phyloP scores from a whole-genome alignment of 2,329 filamentous ascomycete genomes.

The Ophiobolus disseminans region DNA sequence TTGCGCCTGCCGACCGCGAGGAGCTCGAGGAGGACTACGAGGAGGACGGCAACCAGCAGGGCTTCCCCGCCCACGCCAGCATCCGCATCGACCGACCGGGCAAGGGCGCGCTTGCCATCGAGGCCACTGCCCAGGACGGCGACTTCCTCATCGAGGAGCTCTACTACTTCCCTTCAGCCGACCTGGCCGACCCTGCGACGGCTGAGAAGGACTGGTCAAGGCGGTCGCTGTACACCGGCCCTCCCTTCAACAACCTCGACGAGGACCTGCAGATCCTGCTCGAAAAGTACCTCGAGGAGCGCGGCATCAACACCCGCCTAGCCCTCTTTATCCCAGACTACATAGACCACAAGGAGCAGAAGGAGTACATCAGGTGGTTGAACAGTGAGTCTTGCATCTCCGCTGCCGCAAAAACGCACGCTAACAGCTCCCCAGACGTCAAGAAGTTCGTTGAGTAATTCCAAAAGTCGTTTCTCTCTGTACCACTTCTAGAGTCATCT shows the following conservation, averaged over 20 bases:
- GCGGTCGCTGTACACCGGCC: slow-evolving; percentile 83
- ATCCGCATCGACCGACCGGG: slow-evolving; percentile 87
- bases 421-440: slow-evolving; percentile 64
- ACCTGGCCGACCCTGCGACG: slow-evolving; percentile 76
- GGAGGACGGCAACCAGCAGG: slow-evolving; percentile 59
- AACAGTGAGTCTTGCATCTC: slow-evolving; percentile 53
- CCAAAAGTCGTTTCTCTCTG: slow-evolving; percentile 10
- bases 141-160: slow-evolving; percentile 88
- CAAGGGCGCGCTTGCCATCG: slow-evolving; percentile 85
- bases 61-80: slow-evolving; percentile 82
- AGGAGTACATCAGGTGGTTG: slow-evolving; percentile 92
- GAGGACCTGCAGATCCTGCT: slow-evolving; percentile 92
- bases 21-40: slow-evolving; percentile 64
- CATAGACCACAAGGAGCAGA: slow-evolving; percentile 98
- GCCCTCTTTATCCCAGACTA: slow-evolving; percentile 94
- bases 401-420: neutral
- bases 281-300: slow-evolving; percentile 93
- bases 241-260: slow-evolving; percentile 91
- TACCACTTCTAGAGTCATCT: slow-evolving; percentile 26
- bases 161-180: slow-evolving; percentile 81
- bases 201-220: slow-evolving; percentile 80
- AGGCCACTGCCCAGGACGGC: slow-evolving; percentile 85
- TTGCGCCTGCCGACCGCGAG: slow-evolving; percentile 64
- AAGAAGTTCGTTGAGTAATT: slow-evolving; percentile 78
- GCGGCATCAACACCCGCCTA: slow-evolving; percentile 85